These are phyloP conservation scores for Huntiella moniliformis DNA, from an alignment of 2,329 filamentous ascomycete genomes.

Conservation along the genomic window DNA sequence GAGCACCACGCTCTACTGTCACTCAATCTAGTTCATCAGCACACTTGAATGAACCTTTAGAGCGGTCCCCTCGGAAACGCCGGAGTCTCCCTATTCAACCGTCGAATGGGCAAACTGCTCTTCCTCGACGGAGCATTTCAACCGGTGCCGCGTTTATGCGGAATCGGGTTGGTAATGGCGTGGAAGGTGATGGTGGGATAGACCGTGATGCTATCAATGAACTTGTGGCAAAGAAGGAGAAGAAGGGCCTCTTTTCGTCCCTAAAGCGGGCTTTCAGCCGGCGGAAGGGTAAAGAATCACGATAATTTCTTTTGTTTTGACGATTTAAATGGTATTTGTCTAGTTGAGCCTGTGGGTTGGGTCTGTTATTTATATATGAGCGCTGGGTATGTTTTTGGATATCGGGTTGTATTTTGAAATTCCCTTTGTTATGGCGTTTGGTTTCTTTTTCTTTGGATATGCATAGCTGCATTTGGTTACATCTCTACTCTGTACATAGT, in stretches of 20 bases:
- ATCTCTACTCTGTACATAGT: no score
- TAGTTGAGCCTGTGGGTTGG: neutral
- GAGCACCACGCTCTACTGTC: no score
- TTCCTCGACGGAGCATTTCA: slow-evolving; percentile 13
- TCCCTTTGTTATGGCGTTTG: neutral
- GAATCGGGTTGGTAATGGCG: slow-evolving; percentile 7
- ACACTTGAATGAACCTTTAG: no score
- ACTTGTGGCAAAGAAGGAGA: neutral
- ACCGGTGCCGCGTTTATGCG: slow-evolving; percentile 16
- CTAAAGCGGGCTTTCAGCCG: slow-evolving; percentile 12
- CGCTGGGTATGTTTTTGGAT: neutral
- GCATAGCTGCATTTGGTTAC: neutral
- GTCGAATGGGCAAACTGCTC: neutral
- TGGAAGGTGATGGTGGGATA: neutral
- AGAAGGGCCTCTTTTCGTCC: slow-evolving; percentile 11
- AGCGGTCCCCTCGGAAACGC: slow-evolving; percentile 1
- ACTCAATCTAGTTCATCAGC: no score
- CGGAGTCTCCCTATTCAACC: slow-evolving; percentile 2
- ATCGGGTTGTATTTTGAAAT: neutral
- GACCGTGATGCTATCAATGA: neutral
- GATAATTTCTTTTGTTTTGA: neutral
- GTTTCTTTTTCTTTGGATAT: slow-evolving; percentile 1
- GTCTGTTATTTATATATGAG: neutral
- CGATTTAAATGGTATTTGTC: neutral
- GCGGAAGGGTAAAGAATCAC: neutral